Base-by-base conservation (phyloP, 192 early-diverging fungal genomes). In the Spizellomyces punctatus region DNA sequence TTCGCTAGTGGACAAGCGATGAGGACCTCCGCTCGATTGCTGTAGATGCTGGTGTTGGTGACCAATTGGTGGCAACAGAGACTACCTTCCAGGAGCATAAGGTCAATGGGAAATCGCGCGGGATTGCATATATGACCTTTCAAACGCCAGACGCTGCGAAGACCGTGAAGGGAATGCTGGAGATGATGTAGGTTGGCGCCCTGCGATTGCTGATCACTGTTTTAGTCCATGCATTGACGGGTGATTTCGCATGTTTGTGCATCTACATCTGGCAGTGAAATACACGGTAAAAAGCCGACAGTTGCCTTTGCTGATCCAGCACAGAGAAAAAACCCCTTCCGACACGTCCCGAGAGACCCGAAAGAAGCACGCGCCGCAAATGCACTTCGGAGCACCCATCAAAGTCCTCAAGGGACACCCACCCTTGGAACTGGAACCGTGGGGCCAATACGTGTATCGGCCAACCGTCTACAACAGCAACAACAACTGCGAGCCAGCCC, bases 61-160 rank as follows among this genome's bases (percentile, higher is more conserved):
- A 74, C 27, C 76, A 87, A 27, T 55, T 89, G n/a, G 71, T 75
- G 12, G 52, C 56, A 10, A 12, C 54, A 5, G 84, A 87, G 17
- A 62, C 86, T 14, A 82, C 84, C 21, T 89, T 89, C 58, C 79
- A 83, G 59, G 88, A 89, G 57, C 83, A 85, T 66, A 89, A 89
- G 77, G 79, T 85, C 8, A 89, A 89, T 63, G 88, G 88, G 46
- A 89, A 89, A 82, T 88, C 86, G 73, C 66, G 82, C 73, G 88
- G 88, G 67, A 76, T 85, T 44, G 88, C 83, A 9, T 89, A 80
- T 69, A 48, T 88, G 21, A 79, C 87, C 66, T 89, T 89, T 66
- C 73, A 62, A 10, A 76, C 69, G 10, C 45, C 76, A 55, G 79
- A 83, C 27, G 74, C 79, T 60, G 79, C 83, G 6, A 42, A 46